A percentile compares a stretch with the other conserved stretches of the same genome.
phyloP scores from a whole-genome alignment of 148 eudicot genomes.

The Talinum fruticosum region DNA sequence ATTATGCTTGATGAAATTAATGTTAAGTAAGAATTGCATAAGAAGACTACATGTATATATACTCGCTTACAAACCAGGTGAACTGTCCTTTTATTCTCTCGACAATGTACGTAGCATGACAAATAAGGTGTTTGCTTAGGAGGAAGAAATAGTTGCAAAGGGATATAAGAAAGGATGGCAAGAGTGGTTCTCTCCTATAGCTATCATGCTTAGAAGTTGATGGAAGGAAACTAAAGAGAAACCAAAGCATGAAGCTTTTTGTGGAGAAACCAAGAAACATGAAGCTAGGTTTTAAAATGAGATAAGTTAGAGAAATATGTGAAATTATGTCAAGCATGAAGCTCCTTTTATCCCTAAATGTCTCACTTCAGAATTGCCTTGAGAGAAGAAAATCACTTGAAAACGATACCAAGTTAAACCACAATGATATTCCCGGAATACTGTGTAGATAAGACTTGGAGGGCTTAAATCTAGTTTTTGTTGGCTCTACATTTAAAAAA shows the following conservation, averaged over 20 bases:
- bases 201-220: not conserved
- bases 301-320: not conserved
- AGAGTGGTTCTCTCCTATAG: not conserved
- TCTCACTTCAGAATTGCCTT: not conserved
- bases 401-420: too few species aligned
- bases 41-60: too few species aligned
- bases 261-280: too few species aligned
- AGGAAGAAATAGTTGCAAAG: not conserved
- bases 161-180: not conserved
- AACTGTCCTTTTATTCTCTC: not conserved
- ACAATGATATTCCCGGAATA: too few species aligned
- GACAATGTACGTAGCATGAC: not conserved
- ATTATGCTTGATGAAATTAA: not conserved
- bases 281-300: too few species aligned
- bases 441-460: too few species aligned
- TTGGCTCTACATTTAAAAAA: too few species aligned
- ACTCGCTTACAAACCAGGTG: not conserved
- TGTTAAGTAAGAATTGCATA: not conserved
- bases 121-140: not conserved
- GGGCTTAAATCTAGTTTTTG: too few species aligned
- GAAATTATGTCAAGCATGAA: not conserved
- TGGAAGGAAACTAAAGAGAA: not conserved
- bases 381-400: too few species aligned
- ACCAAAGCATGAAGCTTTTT: not conserved
- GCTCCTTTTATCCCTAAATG: not conserved